Conservation (phyloP, 495 filamentous ascomycete species). For the Hypomontagnella monticulosa region DNA sequence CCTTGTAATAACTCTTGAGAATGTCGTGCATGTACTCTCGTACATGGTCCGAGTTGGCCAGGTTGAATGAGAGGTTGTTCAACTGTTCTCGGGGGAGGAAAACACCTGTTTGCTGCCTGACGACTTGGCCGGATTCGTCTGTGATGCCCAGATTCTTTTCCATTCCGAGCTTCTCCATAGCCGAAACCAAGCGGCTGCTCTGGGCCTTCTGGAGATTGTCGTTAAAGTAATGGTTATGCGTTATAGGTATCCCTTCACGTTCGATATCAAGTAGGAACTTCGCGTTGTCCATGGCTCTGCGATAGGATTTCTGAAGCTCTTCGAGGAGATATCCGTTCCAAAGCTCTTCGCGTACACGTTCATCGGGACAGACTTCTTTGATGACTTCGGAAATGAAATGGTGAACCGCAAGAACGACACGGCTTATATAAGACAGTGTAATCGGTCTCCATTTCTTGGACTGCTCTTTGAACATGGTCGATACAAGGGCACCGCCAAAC, state of each 20-base stretch:
- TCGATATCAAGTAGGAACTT: slow-evolving; percentile 60
- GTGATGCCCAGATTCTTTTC: neutral
- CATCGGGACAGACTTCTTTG: slow-evolving; percentile 50
- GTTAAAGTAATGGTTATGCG: slow-evolving; percentile 64
- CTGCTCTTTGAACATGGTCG: slow-evolving; percentile 63
- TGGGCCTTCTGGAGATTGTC: slow-evolving; percentile 56
- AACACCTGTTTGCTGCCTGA: neutral
- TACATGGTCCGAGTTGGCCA: slow-evolving; percentile 59
- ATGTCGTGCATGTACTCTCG: slow-evolving; percentile 66
- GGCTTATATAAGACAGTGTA: slow-evolving; percentile 57
- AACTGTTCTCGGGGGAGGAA: slow-evolving; percentile 24
- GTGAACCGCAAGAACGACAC: slow-evolving; percentile 58
- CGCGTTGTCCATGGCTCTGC: slow-evolving; percentile 4
- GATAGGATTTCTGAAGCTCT: slow-evolving; percentile 22
- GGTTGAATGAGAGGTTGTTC: slow-evolving; percentile 39
- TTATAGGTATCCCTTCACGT: slow-evolving; percentile 54
- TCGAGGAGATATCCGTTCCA: slow-evolving; percentile 53
- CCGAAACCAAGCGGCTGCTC: slow-evolving; percentile 38
- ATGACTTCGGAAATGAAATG: slow-evolving; percentile 57
- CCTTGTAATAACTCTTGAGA: slow-evolving; percentile 68
- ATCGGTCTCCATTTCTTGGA: slow-evolving; percentile 63
- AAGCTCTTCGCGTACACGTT: slow-evolving; percentile 50
- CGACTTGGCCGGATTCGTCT: neutral
- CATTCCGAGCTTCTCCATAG: slow-evolving; percentile 21
- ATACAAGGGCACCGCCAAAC: slow-evolving; percentile 53